Percentiles rank a stretch among this genome's conserved stretches.
Evolutionary conservation across 2,329 filamentous ascomycete genomes (phyloP).

Genomic region (Arthroderma sp.): DNA sequence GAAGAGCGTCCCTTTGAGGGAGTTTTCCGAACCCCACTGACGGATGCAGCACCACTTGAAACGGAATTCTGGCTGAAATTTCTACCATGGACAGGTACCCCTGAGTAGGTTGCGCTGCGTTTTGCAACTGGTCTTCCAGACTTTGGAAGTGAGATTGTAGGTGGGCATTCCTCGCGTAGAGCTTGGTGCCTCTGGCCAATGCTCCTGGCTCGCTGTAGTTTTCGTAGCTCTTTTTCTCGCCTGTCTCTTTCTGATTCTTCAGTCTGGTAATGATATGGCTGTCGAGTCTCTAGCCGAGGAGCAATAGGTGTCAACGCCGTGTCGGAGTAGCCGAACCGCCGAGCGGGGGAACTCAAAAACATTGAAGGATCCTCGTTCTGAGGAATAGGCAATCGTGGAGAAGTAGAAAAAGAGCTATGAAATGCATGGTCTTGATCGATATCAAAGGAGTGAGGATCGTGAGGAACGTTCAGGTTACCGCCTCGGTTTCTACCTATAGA

Average conservation of each 20-base stretch:
- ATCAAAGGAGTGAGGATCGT: not conserved
- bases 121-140: constrained; percentile 23
- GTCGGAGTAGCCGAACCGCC: constrained; percentile 31
- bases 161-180: not conserved
- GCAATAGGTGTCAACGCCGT: constrained; percentile 17
- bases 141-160: not conserved
- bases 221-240: constrained; percentile 16
- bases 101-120: constrained; percentile 29
- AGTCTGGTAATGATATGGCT: constrained; percentile 37
- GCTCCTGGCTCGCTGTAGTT: constrained; percentile 23
- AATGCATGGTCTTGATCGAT: constrained; percentile 20
- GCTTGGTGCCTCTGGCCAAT: constrained; percentile 16
- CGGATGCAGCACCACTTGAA: constrained; percentile 10
- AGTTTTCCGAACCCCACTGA: constrained; percentile 27
- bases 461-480: not conserved
- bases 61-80: constrained; percentile 17
- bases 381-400: constrained; percentile 26
- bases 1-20: constrained; percentile 32
- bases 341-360: constrained; percentile 36
- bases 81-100: constrained; percentile 17
- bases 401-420: constrained; percentile 33
- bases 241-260: constrained; percentile 33
- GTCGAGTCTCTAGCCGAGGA: constrained; percentile 19
- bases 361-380: constrained; percentile 32
- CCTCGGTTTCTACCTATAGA: constrained; percentile 1